Evolutionary conservation across 108 stramenopile genomes (phyloP), one percentile per base, ranked within the genome.

Genomic region (Cyclotella sp.): DNA sequence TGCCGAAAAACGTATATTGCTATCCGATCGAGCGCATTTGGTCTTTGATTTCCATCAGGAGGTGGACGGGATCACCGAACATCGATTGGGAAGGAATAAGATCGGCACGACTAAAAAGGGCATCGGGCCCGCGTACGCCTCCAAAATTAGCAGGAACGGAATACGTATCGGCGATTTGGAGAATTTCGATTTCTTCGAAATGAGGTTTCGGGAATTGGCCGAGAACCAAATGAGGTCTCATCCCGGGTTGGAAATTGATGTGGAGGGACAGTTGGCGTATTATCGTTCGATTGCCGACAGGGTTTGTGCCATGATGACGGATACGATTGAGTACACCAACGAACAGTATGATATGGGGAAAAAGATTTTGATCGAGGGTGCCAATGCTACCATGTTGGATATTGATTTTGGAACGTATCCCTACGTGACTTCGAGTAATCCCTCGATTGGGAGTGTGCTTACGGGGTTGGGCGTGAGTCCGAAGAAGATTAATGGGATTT

Each of bases 361-460:
- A 81, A 92, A 79, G 61, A 98, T 99, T 63, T 77, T 99, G 55
- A 95, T 98, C 5, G 99, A 99, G 80, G 99, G 99, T 58, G 99
- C 99, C 66, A 99, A 99, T 86, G 99, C 99, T 29, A 96, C 97
- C 78, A 98, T 99, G 97, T 86, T 99, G 57, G 99, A 99, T 83
- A 95, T 98, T 79, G 99, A 99, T 86, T 98, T 98, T 79, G 99
- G 99, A 22, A 99, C 99, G 14, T 99, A 98, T 83, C 99, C 98
- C 0, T 99, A 90, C 81, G 99, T 99, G 16, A 99, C 99, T 27
- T 97, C 97, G 10, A 93, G 91, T 75, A 97, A 97, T 73, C 98
- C 99, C 9, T 92, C 92, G 41, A 87, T 97, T 45, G 98, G 99
- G 63, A 89, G 88, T 47, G 94, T 98, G n/a, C 82, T 98, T 83